Evolutionary conservation across 2,329 filamentous ascomycete species (phyloP), one percentile per base, ranked within the genome.

Genomic region (Thyridium curvatum): DNA sequence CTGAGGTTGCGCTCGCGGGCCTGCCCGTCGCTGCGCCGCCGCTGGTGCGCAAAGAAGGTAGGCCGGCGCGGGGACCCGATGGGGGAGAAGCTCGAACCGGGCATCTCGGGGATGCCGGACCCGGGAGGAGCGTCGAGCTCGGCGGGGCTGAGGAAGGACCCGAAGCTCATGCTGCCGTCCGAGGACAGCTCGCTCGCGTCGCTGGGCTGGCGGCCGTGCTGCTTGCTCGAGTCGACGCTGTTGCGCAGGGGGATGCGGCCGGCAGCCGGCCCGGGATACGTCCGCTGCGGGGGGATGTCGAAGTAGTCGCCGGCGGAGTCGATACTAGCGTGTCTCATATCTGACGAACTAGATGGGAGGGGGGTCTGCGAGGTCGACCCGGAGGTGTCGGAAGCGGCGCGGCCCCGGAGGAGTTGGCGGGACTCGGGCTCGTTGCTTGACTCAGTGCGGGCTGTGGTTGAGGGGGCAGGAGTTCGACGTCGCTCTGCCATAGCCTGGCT

Each of bases 141-240:
- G 3, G 59, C 59, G 5, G 55, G 47, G 1, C 56, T 53, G 3
- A 53, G 45, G 7, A 50, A 43, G 12, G 42, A 51, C 10, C 47
- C 48, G 8, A 47, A 32, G 1, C 40, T 45, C 10, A n/a, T 47
- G 13, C 45, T 50, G n/a, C 49, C 46, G 4, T 30, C 39, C 12
- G 39, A 6, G 18, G 52, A 59, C 2, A 51, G 45, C 35, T 72
- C 68, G 32, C 69, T 72, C 5, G 61, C 58, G 43, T 68, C 61
- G 50, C 68, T 72, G 33, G 52, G 52, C 6, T 69, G 56, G 3
- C 69, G 63, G 34, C 58, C 55, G 38, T 70, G 68, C 3, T 41
- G 39, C 9, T 26, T 38, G 37, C 35, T 51, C 3, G 66, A 69
- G 35, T 69, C 68, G 21, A 51, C 51, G 45, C 60, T 67, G 18